Evolutionary conservation across 345 rosid species (phyloP), one percentile per base, ranked within the genome.

Genomic region (Theobroma cacao): DNA sequence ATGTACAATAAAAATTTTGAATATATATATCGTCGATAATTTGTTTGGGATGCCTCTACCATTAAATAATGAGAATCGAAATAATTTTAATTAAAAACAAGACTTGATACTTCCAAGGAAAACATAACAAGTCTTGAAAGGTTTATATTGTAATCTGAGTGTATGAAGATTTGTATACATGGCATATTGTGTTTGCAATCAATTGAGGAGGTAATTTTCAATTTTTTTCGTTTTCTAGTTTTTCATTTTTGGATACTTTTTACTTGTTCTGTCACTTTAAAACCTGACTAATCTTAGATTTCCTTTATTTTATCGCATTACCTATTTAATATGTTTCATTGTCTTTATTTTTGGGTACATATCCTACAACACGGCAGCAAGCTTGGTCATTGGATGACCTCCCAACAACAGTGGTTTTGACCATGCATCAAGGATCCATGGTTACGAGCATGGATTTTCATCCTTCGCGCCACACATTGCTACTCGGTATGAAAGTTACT

Each of bases 321-420:
- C 30, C 26, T 67, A 36, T 40, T 33, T 72, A 73, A 59, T 30
- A 64, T 64, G 30, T 34, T n/a, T 66, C n/a, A 64, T 36, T 50
- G 22, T 79, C 52, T 69, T 24, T 76, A 72, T 78, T 58, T 80
- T 81, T 92, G 98, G 97, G 85, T 75, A 88, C 93, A n/a, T 91
- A 87, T 79, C 85, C 94, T 64, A 77, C 86, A 40, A 68, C 85
- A 80, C 87, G 94, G 80, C 89, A 83, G 70, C 95, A 86, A 78
- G 61, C 89, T 84, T 85, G 89, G 91, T 90, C 95, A 28, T 83
- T 78, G 71, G 97, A 94, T 77, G 94, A 92, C 82, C 88, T 94
- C 79, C 98, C 98, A 45, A 86, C 87, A 82, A 89, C 88, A 18
- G 89, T 85, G 24, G 98, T 97, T n/a, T n/a, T n/a, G n/a, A n/a